A percentile compares a stretch with the other conserved stretches of the same genome.
Evolutionary conservation across 768 basidiomycete species (phyloP).

Genomic region (Tephrocybe rancida): DNA sequence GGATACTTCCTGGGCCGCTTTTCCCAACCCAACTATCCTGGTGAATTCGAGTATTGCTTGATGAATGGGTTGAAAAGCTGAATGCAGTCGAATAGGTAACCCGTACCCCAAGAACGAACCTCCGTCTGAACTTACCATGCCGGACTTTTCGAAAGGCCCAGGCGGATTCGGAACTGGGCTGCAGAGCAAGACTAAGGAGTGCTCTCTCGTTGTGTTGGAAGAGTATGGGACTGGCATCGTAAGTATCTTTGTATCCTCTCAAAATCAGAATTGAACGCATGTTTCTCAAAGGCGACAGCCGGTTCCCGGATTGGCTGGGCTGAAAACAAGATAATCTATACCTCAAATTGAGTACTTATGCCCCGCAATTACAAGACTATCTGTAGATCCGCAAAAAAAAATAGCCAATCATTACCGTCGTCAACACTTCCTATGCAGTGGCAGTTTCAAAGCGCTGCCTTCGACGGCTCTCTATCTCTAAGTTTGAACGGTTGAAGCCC

Average conservation of each 20-base stretch:
- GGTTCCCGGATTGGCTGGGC: conserved; percentile 25
- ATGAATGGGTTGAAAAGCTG: background rate
- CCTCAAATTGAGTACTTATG: background rate
- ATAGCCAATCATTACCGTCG: too few relatives aligned
- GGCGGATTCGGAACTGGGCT: conserved; percentile 40
- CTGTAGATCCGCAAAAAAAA: too few relatives aligned
- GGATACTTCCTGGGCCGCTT: conserved; percentile 49
- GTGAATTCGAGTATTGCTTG: conserved; percentile 19
- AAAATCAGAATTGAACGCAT: background rate
- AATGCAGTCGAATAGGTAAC: conserved; percentile 29
- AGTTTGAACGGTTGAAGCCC: too few relatives aligned
- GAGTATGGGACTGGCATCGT: conserved; percentile 42
- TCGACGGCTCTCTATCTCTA: too few relatives aligned
- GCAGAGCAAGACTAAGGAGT: conserved; percentile 29
- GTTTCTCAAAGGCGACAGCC: conserved; percentile 22
- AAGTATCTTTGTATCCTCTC: conserved; percentile 8
- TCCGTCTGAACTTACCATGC: conserved; percentile 43
- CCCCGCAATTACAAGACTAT: too few relatives aligned
- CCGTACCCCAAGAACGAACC: conserved; percentile 39
- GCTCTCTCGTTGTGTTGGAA: conserved; percentile 42
- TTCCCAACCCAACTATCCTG: conserved; percentile 44
- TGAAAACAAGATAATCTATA: conserved; percentile 21
- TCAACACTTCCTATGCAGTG: too few relatives aligned
- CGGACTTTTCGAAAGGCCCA: conserved; percentile 42
- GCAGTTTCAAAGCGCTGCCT: too few relatives aligned